A percentile compares a stretch with the other conserved stretches of the same genome.
These are phyloP conservation scores for Tardiomyces blankii DNA, from an alignment of 1,139 yeast genomes.

Conservation along the genomic window DNA sequence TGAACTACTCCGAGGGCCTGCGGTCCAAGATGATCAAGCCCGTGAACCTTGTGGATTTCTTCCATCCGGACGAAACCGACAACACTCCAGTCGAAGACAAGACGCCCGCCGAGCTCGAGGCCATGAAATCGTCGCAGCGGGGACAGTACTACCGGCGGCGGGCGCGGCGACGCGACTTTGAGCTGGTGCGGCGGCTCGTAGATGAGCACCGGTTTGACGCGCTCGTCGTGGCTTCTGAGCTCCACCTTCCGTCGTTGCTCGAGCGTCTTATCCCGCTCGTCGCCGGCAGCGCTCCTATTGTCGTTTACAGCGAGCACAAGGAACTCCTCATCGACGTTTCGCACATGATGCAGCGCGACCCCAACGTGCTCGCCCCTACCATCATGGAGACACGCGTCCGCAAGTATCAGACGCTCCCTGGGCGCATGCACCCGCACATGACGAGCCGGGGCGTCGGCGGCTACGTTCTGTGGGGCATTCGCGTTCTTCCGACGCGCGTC, in stretches of 20 bases:
- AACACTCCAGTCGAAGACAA: constrained; percentile 39
- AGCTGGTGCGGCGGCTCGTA: constrained; percentile 38
- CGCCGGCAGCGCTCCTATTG: constrained; percentile 85
- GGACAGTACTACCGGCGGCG: constrained; percentile 59
- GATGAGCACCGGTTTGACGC: constrained; percentile 62
- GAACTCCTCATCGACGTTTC: constrained; percentile 68
- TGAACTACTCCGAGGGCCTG: constrained; percentile 43
- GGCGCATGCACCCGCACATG: constrained; percentile 92
- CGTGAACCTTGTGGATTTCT: constrained; percentile 66
- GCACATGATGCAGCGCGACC: constrained; percentile 53
- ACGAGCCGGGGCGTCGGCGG: constrained; percentile 93
- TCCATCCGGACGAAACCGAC: constrained; percentile 54
- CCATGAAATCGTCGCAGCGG: constrained; percentile 47
- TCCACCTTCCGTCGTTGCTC: constrained; percentile 56
- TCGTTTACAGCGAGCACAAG: constrained; percentile 69
- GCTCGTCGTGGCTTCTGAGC: constrained; percentile 58
- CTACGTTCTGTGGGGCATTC: constrained; percentile 64
- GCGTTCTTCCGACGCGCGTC: constrained; percentile 62
- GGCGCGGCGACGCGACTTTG: constrained; percentile 40
- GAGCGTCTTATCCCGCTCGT: constrained; percentile 51
- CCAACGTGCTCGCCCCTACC: constrained; percentile 63
- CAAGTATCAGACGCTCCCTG: constrained; percentile 85
- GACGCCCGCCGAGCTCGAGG: constrained; percentile 36
- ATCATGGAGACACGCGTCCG: constrained; percentile 76
- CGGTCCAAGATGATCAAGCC: constrained; percentile 50